Base-by-base conservation (phyloP, 225 moss, liverwort and hornwort species). In the Ulota crispa region DNA sequence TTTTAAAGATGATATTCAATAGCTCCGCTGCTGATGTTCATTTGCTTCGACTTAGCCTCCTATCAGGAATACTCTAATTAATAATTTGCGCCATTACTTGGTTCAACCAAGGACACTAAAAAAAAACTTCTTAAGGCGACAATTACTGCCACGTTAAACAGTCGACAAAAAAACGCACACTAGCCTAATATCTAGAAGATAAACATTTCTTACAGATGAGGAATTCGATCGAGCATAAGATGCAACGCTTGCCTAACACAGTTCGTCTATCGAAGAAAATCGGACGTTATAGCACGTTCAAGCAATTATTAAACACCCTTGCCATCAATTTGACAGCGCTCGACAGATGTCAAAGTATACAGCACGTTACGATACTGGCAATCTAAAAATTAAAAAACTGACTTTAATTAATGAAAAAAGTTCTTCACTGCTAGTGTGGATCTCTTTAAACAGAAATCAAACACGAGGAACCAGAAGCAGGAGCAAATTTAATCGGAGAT, bases 131-230 rank as follows among this genome's bases (percentile, higher is more conserved):
- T 80, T 41, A 73, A 16, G 52, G 19, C 21, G 54, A 82, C 26
- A 47, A 54, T 50, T 21, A 36, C n/a, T 23, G 68, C 70, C 61
- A 12, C 68, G 63, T 56, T 73, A 27, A 74, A 32, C 80, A 76
- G 36, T 36, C 54, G 8, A 56, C 27, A 68, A 68, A 39, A 68
- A 39, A 39, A 61, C 61, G 60, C 36, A 27, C 2, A 62, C 18
- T 52, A 55, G 32, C 41, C 14, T 34, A 45, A 9, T 30, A 39
- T 27, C 62, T 43, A 50, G 6, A 15, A 75, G 26, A 73, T 37
- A 18, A 70, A 16, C 28, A 64, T 8, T 45, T 57, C 27, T 31
- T 52, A 28, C n/a, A 69, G 11, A 26, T 7, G 5, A 77, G 70
- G 18, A 31, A 59, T 61, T 32, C 69, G 54, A 63, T 52, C 30